Base-by-base conservation (phyloP, 352 stramenopile genomes). In the Globisporangium apiculatum region DNA sequence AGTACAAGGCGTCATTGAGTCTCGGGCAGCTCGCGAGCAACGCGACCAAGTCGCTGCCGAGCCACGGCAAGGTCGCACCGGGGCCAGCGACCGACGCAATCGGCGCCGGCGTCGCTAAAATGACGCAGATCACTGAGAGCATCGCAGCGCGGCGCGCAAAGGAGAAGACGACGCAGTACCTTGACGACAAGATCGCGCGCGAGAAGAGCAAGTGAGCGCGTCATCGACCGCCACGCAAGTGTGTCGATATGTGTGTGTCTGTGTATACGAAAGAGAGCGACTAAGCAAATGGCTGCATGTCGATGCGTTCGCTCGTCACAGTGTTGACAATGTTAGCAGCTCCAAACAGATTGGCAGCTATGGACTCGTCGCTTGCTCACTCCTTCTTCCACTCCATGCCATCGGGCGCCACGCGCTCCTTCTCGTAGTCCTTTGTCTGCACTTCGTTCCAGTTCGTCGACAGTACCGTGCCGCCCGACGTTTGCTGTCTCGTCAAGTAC, bases 1-100 rank as follows among this genome's bases (percentile, higher is more conserved):
- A 98, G 67, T 98, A 98, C 83, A 98, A 98, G 79, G 91, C 94
- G 5, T 95, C 91, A 12, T 72, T 98, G 7, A 95, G 86, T 55
- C 79, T 98, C 12, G 94, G 94, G 3, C 86, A 97, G 51, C 65
- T 97, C n/a, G 93, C 91, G 6, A 94, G 83, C 52, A 97, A 97
- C 50, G 75, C 86, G n/a, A 91, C 86, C 59, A 71, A 83, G 43
- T 78, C 91, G 48, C 58, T 95, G 50, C 78, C 80, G 3, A 81
- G 76, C 57, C 73, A 90, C 40, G 83, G 76, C 12, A 80, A 75
- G 5, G 43, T 87, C 38, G 24, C 24, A 31, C 58, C 66, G 10
- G 65, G 64, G 0, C 48, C 55, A 1, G 76, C 76, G 17, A 75
- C 71, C 55, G 75, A 77, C 1, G 18, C 65, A 9, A 89, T 94